A percentile compares a stretch with the other conserved stretches of the same genome.
phyloP scores from a whole-genome alignment of 176 grass and related monocot species.

The Oryza australiensis region DNA sequence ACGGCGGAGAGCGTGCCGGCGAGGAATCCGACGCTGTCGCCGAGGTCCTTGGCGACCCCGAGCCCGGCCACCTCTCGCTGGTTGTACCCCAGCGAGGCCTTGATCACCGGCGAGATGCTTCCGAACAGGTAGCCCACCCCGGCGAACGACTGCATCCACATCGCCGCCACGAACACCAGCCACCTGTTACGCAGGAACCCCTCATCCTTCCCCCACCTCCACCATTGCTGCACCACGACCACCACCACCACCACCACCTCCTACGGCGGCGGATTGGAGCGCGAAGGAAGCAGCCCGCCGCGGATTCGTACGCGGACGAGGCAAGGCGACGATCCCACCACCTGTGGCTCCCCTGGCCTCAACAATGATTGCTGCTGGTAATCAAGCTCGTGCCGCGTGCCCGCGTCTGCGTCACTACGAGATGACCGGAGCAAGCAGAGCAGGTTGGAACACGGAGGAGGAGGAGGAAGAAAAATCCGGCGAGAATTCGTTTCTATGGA shows the following conservation, averaged over 20 bases:
- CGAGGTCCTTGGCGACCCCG: slow-evolving; percentile 91
- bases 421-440: no score
- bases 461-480: not conserved
- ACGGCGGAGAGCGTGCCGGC: slow-evolving; percentile 72
- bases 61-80: slow-evolving; percentile 85
- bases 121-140: slow-evolving; percentile 89
- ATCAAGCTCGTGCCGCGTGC: not conserved
- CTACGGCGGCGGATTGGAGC: not conserved
- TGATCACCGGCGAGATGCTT: slow-evolving; percentile 92
- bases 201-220: slow-evolving; percentile 32
- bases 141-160: slow-evolving; percentile 93
- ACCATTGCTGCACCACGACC: slow-evolving; percentile 32
- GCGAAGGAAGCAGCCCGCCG: no score
- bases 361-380: not conserved
- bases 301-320: not conserved
- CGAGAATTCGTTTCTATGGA: not conserved
- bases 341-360: no score
- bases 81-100: slow-evolving; percentile 74
- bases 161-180: slow-evolving; percentile 93
- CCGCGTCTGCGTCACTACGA: not conserved
- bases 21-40: slow-evolving; percentile 86
- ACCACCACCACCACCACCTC: not conserved
- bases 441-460: not conserved
- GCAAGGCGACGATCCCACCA: not conserved
- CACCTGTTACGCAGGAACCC: slow-evolving; percentile 70